A percentile compares a stretch with the other conserved stretches of the same genome.
Evolutionary conservation across 73 alveolate genomes (phyloP).

Genomic region (Tetrahymena elliotti): DNA sequence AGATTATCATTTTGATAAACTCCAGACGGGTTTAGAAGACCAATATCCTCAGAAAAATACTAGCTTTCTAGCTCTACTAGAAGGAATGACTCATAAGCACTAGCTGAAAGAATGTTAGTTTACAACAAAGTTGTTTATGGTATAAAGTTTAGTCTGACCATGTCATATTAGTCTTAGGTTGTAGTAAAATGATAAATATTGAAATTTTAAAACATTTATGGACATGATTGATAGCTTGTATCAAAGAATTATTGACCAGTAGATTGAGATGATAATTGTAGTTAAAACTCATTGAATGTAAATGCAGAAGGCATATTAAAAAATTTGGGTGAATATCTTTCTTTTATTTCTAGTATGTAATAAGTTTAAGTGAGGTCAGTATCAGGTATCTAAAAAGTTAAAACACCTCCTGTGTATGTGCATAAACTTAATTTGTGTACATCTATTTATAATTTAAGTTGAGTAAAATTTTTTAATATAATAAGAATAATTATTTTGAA

Average conservation of each 20-base stretch:
- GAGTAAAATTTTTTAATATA: too few relatives aligned
- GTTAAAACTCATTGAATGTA: background rate
- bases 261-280: background rate
- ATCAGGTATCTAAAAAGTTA: background rate
- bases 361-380: background rate
- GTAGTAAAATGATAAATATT: background rate
- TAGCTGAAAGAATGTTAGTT: background rate
- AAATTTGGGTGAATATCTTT: background rate
- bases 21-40: background rate
- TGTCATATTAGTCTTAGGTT: background rate
- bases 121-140: background rate
- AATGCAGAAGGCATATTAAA: background rate
- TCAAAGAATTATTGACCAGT: background rate
- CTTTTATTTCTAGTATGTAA: background rate
- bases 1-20: background rate
- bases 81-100: background rate
- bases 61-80: background rate
- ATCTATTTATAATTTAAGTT: background rate
- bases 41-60: background rate
- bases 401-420: background rate
- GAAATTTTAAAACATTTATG: background rate
- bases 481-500: background rate
- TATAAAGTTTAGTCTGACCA: background rate
- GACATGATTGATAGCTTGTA: background rate
- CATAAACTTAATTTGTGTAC: background rate